Evolutionary conservation across 495 filamentous ascomycete species (phyloP).

Genomic region (Penicillium parvum): DNA sequence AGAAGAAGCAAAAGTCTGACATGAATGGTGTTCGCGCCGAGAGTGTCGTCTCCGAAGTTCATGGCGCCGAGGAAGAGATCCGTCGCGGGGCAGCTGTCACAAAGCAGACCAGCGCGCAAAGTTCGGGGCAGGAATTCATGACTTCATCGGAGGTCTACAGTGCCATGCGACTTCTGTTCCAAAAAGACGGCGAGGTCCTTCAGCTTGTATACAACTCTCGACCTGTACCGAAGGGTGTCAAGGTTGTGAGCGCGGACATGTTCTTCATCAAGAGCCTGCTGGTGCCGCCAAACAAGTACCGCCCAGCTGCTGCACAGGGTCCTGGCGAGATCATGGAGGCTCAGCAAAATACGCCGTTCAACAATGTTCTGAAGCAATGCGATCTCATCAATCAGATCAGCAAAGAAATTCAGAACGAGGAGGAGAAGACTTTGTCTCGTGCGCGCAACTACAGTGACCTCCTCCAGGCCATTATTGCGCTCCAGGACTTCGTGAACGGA

Average conservation of each 20-base stretch:
- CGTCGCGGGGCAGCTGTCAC: constrained; percentile 45
- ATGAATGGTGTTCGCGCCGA: constrained; percentile 27
- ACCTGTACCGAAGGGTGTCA: constrained; percentile 46
- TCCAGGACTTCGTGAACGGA: constrained; percentile 88
- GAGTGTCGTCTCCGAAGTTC: constrained; percentile 31
- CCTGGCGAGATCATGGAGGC: constrained; percentile 76
- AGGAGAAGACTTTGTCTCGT: constrained; percentile 36
- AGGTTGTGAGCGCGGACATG: constrained; percentile 68
- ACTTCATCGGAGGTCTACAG: constrained; percentile 71
- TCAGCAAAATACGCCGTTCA: constrained; percentile 79
- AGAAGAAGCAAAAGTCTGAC: constrained; percentile 31
- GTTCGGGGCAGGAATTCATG: constrained; percentile 59
- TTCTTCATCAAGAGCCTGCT: constrained; percentile 85
- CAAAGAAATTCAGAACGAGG: constrained; percentile 58
- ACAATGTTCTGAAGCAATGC: constrained; percentile 67
- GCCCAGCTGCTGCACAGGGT: constrained; percentile 80
- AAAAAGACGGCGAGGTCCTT: constrained; percentile 78
- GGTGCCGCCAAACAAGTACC: constrained; percentile 87
- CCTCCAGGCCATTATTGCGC: constrained; percentile 65
- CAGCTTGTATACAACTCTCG: constrained; percentile 76
- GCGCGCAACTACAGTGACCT: constrained; percentile 56
- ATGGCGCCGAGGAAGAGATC: constrained; percentile 65
- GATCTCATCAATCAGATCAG: constrained; percentile 70
- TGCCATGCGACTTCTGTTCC: constrained; percentile 72
- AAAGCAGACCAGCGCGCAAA: constrained; percentile 25